Evolutionary conservation across 257 asterid genomes (phyloP), one percentile per base, ranked within the genome.

Genomic region (Solanum virginianum): DNA sequence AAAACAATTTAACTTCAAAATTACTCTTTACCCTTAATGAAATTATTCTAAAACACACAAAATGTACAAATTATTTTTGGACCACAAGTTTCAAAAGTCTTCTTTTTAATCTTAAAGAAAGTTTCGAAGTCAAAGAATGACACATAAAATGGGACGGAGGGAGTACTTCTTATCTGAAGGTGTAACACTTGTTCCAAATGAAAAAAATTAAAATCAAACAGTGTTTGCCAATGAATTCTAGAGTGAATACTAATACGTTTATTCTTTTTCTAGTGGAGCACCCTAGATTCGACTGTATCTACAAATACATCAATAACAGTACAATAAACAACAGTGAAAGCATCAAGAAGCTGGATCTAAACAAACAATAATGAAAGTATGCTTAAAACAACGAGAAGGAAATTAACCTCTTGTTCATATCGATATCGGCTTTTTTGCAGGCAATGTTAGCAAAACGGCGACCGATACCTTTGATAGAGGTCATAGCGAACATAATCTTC

Each of bases 391-490:
- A 16, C 29, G 1, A 22, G 11, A 55, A 36, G 51, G 10, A 22
- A 14, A 0, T 17, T 24, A 7, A 95, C 99, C 99, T 92, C 88
- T 95, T 95, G 89, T 94, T 95, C 99, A 95, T 95, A 85, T 95
- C 98, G 85, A 95, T 85, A 69, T 95, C 99, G 62, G 99, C 99
- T 75, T 95, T 95, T 86, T 95, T 94, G 88, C 99, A 95, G 81
- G 92, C 91, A 79, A 95, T 94, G 89, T 95, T 95, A 77, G 98
- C 93, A 89, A 95, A 95, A 68, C 99, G 98, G 74, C 99, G 98
- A 24, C 99, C 98, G 2, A 95, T 94, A 92, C 99, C 99, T 90
- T 95, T 95, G 90, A 95, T 95, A 16, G 99, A 92, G 84, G 98
- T 95, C 94, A 95, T 24, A 57, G 99, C 99, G 59, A 93, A 95